Percentiles rank a stretch among this genome's conserved stretches.
Evolutionary conservation across 1,284 basidiomycete genomes (phyloP).

Genomic region (Sporisorium graminicola): DNA sequence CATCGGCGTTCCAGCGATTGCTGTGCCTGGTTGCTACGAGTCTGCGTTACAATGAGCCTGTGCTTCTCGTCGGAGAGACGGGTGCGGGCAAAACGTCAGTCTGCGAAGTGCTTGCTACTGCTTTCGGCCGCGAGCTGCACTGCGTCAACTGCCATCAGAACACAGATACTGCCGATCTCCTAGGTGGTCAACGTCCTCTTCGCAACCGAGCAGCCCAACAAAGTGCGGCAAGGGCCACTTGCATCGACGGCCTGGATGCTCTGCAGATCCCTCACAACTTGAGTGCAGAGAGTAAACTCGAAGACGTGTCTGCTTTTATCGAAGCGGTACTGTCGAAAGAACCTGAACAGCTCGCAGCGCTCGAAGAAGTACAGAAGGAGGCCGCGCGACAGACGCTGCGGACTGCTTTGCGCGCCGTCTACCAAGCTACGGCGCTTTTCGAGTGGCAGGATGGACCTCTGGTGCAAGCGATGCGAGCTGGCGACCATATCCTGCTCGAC

Average conservation of each 20-base stretch:
- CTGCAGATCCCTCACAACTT: conserved; percentile 31
- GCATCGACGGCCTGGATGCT: conserved; percentile 52
- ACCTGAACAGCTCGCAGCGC: conserved; percentile 15
- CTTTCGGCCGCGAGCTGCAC: conserved; percentile 77
- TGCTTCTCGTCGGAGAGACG: conserved; percentile 97
- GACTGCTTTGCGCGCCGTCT: conserved; percentile 73
- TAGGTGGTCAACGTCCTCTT: conserved; percentile 93
- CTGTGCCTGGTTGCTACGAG: conserved; percentile 87
- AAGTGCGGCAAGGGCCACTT: conserved; percentile 66
- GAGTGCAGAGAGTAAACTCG: conserved; percentile 34
- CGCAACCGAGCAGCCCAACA: conserved; percentile 78
- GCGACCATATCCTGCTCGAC: conserved; percentile 90
- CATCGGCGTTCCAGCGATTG: conserved; percentile 89
- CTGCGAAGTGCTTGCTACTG: conserved; percentile 87
- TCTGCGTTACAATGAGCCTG: conserved; percentile 90
- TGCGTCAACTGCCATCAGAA: conserved; percentile 97
- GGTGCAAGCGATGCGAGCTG: conserved; percentile 88
- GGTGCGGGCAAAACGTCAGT: conserved; percentile 98
- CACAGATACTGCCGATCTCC: conserved; percentile 97
- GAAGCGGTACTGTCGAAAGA: conserved; percentile 24
- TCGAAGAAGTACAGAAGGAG: conserved; percentile 11
- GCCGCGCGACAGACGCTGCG: conserved; percentile 45
- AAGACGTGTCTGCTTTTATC: conserved; percentile 36
- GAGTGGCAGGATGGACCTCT: conserved; percentile 97
- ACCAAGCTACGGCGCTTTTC: conserved; percentile 79